Conservation (phyloP, 352 stramenopile genomes). For the Phytophthora multivora region DNA sequence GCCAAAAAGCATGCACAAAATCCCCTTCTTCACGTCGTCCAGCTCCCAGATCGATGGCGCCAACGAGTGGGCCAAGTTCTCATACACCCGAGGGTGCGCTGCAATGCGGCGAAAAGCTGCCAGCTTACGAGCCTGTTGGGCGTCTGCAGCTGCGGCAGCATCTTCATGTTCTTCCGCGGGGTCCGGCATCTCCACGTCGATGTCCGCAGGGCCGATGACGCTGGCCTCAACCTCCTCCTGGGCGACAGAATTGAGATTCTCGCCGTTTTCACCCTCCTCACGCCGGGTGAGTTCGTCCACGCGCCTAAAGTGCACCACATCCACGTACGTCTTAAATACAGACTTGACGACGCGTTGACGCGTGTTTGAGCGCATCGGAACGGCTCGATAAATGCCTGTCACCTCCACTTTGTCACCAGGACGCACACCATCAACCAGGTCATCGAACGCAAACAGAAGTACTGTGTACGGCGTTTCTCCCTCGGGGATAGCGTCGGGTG, state of each 20-base stretch:
- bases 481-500: slow-evolving; percentile 97
- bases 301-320: slow-evolving; percentile 98
- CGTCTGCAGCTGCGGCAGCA: slow-evolving; percentile 50
- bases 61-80: slow-evolving; percentile 82
- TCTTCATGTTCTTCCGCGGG: slow-evolving; percentile 42
- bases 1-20: slow-evolving; percentile 99
- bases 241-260: slow-evolving; percentile 6
- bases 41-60: slow-evolving; percentile 93
- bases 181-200: slow-evolving; percentile 43
- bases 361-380: slow-evolving; percentile 94
- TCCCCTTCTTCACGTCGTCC: slow-evolving; percentile 99
- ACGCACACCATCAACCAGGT: slow-evolving; percentile 97
- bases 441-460: slow-evolving; percentile 98
- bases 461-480: slow-evolving; percentile 98
- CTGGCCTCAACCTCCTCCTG: slow-evolving; percentile 22
- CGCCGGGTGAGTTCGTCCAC: slow-evolving; percentile 81
- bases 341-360: slow-evolving; percentile 95
- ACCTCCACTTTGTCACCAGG: slow-evolving; percentile 97
- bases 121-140: slow-evolving; percentile 57
- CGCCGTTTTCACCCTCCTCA: slow-evolving; percentile 40
- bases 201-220: slow-evolving; percentile 37
- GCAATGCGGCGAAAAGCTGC: slow-evolving; percentile 78
- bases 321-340: slow-evolving; percentile 99
- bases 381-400: slow-evolving; percentile 97
- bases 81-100: slow-evolving; percentile 79